Conservation (phyloP, 1,139 yeast genomes). For the Protomyces inundatus region DNA sequence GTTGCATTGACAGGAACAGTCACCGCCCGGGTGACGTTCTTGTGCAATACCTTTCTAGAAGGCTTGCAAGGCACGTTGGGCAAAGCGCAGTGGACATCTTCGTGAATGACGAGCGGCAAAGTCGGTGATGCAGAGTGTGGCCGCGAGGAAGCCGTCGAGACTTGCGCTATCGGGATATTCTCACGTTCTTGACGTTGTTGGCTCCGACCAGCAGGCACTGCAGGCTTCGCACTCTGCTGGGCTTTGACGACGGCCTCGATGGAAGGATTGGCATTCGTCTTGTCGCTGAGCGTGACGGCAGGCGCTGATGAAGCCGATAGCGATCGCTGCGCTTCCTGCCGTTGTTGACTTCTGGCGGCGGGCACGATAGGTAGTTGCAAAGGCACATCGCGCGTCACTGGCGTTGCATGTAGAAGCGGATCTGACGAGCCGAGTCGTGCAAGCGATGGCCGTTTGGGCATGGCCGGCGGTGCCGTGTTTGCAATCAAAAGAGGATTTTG, state of each 20-base stretch:
- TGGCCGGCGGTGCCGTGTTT: neutral
- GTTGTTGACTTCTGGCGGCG: neutral
- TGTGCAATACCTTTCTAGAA: neutral
- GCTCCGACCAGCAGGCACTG: neutral
- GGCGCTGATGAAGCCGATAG: neutral
- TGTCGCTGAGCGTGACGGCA: neutral
- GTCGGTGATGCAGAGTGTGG: neutral
- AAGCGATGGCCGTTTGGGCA: neutral
- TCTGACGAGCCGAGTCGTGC: neutral
- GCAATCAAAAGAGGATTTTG: too few relatives aligned
- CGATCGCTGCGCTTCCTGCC: neutral
- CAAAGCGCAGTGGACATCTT: neutral
- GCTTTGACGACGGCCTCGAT: neutral
- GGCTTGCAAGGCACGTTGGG: neutral
- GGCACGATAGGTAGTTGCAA: neutral
- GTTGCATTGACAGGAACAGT: neutral
- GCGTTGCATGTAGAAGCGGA: neutral
- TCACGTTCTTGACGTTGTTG: neutral
- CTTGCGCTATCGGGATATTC: neutral
- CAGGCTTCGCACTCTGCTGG: neutral
- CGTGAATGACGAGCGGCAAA: neutral
- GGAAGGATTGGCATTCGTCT: neutral
- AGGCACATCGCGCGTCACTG: neutral
- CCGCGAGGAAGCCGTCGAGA: neutral
- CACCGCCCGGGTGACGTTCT: neutral